Evolutionary conservation across 2,329 filamentous ascomycete species (phyloP), one percentile per base, ranked within the genome.

Genomic region (Penicillium rolfsii): DNA sequence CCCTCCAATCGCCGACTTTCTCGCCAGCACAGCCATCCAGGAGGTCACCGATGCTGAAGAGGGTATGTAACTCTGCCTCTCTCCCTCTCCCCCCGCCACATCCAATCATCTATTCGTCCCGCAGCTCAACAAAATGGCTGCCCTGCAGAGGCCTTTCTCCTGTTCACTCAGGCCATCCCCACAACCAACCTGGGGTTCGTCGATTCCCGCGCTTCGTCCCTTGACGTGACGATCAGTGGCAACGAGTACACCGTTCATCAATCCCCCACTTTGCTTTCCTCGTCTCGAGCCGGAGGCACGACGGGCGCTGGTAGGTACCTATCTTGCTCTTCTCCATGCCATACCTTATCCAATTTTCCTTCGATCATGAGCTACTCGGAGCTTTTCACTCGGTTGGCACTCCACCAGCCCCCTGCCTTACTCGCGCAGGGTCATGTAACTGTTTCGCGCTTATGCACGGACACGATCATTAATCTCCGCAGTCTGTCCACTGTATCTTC

Each of bases 111-210:
- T 6, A 46, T 36, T 38, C 38, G 49, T 41, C 24, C 33, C 38
- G 22, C 38, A 19, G 49, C 56, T 55, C 43, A 63, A 57, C 43
- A 62, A 57, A 41, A 60, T 22, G 43, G 38, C 59, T 36, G 45
- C 54, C 24, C 52, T 57, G 40, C 74, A 97, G 94, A 98, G 80
- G 91, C 91, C 4, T 97, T 96, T 72, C 79, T 93, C 40, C 83
- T 97, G 58, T 97, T 96, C 81, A 89, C 91, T 46, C 87, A 90
- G 73, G 79, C 86, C 19, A 85, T 91, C 28, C 87, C 90, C 0
- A 90, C 89, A 12, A 86, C 87, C 57, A 88, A 93, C 69, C 87
- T 98, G 9, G 95, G 94, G 71, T 95, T 97, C 77, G 80, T 98
- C 64, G 89, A 97, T 74, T 81, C 90, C 16, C 87, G 85, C 65